Evolutionary conservation across 108 stramenopile genomes (phyloP).

Genomic region (Aurantiochytrium sp.): DNA sequence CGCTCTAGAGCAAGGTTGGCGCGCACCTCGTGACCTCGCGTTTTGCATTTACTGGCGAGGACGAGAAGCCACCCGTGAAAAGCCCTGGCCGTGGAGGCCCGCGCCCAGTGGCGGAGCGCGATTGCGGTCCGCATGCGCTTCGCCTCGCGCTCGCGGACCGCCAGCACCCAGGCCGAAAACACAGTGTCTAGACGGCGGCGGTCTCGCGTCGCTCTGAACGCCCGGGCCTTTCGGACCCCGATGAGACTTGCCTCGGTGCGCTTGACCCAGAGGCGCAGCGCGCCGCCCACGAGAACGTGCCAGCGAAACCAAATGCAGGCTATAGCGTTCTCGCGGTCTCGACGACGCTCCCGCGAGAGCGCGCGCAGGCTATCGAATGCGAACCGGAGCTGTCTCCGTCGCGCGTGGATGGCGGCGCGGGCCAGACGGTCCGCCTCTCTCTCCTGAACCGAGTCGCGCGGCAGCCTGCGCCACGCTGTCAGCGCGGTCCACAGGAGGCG

Average conservation of each 20-base stretch:
- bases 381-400: not conserved
- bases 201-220: not conserved
- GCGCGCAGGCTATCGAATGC: not conserved
- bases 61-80: not conserved
- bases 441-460: not conserved
- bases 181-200: not conserved
- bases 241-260: not conserved
- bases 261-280: not conserved
- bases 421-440: not conserved
- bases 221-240: not conserved
- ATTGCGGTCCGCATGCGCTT: not conserved
- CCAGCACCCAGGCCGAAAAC: not conserved
- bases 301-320: not conserved
- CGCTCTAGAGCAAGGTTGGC: not conserved
- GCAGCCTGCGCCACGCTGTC: not conserved
- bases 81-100: not conserved
- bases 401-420: not conserved
- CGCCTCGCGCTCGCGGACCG: not conserved
- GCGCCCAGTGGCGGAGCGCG: not conserved
- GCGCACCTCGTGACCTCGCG: not conserved
- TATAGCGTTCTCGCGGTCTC: not conserved
- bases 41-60: not conserved
- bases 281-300: not conserved
- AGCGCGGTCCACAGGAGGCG: not conserved
- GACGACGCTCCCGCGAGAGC: not conserved